Evolutionary conservation across 2,329 filamentous ascomycete species (phyloP), one percentile per base, ranked within the genome.

Genomic region (Torrubiellomyces zombiae): DNA sequence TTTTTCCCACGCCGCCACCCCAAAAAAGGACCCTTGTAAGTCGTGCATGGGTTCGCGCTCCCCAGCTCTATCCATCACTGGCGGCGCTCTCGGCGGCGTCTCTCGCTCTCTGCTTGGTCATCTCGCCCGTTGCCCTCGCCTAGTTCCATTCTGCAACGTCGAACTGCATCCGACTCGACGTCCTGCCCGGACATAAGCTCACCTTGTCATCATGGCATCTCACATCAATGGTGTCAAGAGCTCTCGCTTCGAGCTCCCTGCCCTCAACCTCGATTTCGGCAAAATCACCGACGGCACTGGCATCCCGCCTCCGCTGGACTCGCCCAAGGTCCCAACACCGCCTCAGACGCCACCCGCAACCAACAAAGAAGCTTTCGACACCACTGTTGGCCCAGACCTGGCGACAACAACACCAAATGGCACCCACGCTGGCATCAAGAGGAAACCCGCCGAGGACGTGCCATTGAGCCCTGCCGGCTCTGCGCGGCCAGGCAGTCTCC

Each of bases 281-380:
- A 66, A 59, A 23, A 51, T 72, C 40, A 71, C 67, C 21, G 66
- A 71, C 20, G 67, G 67, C 27, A 72, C 67, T 42, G 42, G 66
- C 39, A 72, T 72, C 35, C 67, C 67, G 21, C 62, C 67, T 16
- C 67, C 67, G 14, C 53, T 52, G 23, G 63, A 64, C 11, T 70
- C 65, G 23, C 66, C 66, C 23, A 58, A 64, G 42, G 51, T 55
- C 20, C 53, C 53, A 21, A 53, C 55, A 28, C 57, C 55, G 32
- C 55, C 59, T 10, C 43, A 42, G 30, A 49, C 48, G 22, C 45
- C 45, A 24, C 42, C 43, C 5, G 29, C 34, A 14, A 36, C 25
- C 30, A 43, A 42, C 25, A 38, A 39, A 25, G 32, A 35, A 34
- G 31, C 36, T 19, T 26, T 28, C 20, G 32, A 30, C 26, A 29